phyloP scores from a whole-genome alignment of 495 filamentous ascomycete genomes.

The Daldinia bambusicola region DNA sequence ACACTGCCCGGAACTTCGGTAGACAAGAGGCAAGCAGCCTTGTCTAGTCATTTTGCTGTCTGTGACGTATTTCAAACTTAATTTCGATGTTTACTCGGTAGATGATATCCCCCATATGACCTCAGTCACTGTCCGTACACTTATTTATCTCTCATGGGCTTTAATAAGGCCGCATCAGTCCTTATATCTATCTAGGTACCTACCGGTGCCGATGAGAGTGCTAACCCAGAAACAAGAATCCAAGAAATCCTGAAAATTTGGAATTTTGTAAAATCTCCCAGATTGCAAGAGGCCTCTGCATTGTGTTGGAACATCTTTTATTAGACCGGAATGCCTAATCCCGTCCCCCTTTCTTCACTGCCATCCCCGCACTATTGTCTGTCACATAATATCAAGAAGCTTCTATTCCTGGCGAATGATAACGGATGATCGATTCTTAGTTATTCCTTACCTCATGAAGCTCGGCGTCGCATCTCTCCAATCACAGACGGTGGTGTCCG shows the following conservation, averaged over 20 bases:
- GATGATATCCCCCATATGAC: not conserved
- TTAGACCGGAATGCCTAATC: conserved; percentile 25
- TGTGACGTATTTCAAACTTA: conserved; percentile 21
- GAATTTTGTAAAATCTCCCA: not conserved
- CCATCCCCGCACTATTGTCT: conserved; percentile 35
- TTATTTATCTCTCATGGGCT: not conserved
- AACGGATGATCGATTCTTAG: conserved; percentile 21
- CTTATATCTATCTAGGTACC: not conserved
- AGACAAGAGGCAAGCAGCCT: conserved; percentile 12
- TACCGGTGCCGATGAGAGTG: not conserved
- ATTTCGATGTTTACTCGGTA: conserved; percentile 22
- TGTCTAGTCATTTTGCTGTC: not conserved
- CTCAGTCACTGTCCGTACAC: not conserved
- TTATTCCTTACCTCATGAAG: conserved; percentile 34
- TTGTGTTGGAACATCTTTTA: conserved; percentile 10
- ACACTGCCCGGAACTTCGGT: conserved; percentile 5
- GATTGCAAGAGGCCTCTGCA: not conserved
- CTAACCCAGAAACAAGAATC: not conserved
- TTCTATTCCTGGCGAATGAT: conserved; percentile 35
- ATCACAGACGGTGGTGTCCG: conserved; percentile 16
- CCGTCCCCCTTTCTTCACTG: conserved; percentile 17
- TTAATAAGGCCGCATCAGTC: not conserved
- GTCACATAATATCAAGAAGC: conserved; percentile 21
- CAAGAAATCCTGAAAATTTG: not conserved
- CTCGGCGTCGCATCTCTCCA: conserved; percentile 18